Evolutionary conservation across 2,329 filamentous ascomycete species (phyloP), one percentile per base, ranked within the genome.

Genomic region (Botrytis pseudocinerea): DNA sequence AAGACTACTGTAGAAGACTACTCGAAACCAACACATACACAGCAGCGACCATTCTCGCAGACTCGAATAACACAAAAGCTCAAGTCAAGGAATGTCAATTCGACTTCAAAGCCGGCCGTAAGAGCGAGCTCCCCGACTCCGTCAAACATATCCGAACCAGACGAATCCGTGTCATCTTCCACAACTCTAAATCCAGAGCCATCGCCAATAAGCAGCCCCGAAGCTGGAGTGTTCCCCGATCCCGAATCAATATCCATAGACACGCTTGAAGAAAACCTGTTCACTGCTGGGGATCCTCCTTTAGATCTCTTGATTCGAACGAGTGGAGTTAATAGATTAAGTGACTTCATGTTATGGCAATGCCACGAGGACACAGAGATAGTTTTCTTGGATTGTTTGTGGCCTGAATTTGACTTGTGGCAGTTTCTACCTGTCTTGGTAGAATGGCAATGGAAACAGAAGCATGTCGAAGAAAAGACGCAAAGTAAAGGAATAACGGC

Each of bases 321-420:
- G 7, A 98, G 94, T 75, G 95, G 95, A 42, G 96, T 99, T 22
- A 92, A 95, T 82, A 89, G 96, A 66, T 85, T 99, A 74, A 98
- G 94, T 80, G 96, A 99, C 82, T 99, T 98, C 79, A 96, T 99
- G 95, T 90, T 99, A 48, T 99, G 96, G 96, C 96, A 99, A 83
- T 96, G 93, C 79, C 95, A 98, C 80, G 90, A 97, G 80, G 87
- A 95, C 76, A 98, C 96, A 0, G 92, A 97, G 74, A 92, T 99
- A 76, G 93, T 97, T 74, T 99, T 98, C 81, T 84, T 98, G 73
- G 89, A 97, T 78, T 96, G 93, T 76, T 86, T 97, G 75, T 99
- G 96, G 96, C 96, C 96, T 2, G 94, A 98, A 76, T 98, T 99
- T 78, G 94, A 97, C 80, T 86, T 99, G 7, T 95, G 94, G 90